Evolutionary conservation across 768 basidiomycete species (phyloP).

Genomic region (Lepiota venenata): DNA sequence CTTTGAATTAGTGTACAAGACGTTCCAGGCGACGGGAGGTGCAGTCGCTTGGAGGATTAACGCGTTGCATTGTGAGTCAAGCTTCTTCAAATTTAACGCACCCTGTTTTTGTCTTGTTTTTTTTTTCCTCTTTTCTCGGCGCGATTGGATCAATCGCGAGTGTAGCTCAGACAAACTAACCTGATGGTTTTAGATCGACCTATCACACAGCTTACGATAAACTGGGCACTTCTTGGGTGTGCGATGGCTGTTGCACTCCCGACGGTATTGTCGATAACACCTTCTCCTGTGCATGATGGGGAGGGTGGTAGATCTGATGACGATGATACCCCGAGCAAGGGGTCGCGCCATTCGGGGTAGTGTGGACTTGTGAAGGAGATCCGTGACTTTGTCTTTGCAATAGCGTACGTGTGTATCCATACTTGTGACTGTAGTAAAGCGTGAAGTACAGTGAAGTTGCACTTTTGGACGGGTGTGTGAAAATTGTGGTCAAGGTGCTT

Average conservation of each 20-base stretch:
- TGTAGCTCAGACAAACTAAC: neutral
- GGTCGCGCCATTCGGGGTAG: neutral
- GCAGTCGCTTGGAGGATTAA: conserved; percentile 28
- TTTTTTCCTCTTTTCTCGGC: neutral
- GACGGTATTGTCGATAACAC: conserved; percentile 22
- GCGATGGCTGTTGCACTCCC: conserved; percentile 23
- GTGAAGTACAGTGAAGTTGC: no score
- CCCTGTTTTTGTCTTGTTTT: neutral
- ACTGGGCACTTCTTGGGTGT: conserved; percentile 24
- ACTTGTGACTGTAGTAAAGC: no score
- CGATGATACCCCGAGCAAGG: neutral
- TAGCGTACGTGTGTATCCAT: no score
- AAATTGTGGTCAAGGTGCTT: no score
- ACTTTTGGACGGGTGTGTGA: no score
- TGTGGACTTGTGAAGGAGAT: no score
- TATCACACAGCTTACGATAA: conserved; percentile 22
- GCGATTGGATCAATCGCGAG: neutral
- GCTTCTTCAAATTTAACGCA: no score
- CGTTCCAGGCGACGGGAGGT: conserved; percentile 26
- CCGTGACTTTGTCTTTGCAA: no score
- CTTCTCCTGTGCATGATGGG: conserved; percentile 17
- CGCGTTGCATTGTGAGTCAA: conserved; percentile 22
- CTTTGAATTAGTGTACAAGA: conserved; percentile 22
- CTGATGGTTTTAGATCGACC: conserved; percentile 16
- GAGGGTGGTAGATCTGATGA: neutral